Evolutionary conservation across 768 basidiomycete genomes (phyloP), one percentile per base, ranked within the genome.

Genomic region (Tricholoma hemisulphureum): DNA sequence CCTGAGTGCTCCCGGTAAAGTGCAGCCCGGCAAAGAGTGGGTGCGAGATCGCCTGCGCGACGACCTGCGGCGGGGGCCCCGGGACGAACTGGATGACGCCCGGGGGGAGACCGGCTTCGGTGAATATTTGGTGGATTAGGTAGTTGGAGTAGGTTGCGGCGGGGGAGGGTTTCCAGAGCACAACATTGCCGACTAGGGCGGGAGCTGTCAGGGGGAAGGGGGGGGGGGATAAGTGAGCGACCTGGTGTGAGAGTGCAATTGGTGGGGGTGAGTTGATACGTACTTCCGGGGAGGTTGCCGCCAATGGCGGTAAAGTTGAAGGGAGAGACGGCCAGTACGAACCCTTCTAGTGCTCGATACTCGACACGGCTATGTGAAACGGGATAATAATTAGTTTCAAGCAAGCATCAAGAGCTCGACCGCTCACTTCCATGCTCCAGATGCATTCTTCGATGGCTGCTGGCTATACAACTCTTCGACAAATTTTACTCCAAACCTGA

Each of bases 301-400:
- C 94, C 96, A 61, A 99, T 99, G 24, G 96, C 96, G 29, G 96
- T 98, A 70, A 95, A 95, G 75, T 99, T 99, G 80, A 99, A 98
- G 0, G 97, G 97, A 6, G 97, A 95, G 37, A 98, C 91, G 13
- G 97, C 97, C 51, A 98, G 83, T 23, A 98, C 93, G 77, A 99
- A 99, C 21, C 97, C 97, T 75, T 98, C 97, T n/a, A 99, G 82
- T 1, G 96, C 85, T 59, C 97, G 92, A 73, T 95, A 98, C 75
- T 99, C 97, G 37, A 88, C 83, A 46, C 96, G 95, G 77, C 95
- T 97, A 50, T 4, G 23, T 11, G 21, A 23, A 18, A 6, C 2
- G 51, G 50, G 61, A 31, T 52, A 46, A 37, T 32, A 61, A 21
- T 20, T 24, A n/a, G n/a, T n/a, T n/a, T n/a, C n/a, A n/a, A n/a